Evolutionary conservation across 306 rosid genomes (phyloP).

Genomic region (Cicer bijugum): DNA sequence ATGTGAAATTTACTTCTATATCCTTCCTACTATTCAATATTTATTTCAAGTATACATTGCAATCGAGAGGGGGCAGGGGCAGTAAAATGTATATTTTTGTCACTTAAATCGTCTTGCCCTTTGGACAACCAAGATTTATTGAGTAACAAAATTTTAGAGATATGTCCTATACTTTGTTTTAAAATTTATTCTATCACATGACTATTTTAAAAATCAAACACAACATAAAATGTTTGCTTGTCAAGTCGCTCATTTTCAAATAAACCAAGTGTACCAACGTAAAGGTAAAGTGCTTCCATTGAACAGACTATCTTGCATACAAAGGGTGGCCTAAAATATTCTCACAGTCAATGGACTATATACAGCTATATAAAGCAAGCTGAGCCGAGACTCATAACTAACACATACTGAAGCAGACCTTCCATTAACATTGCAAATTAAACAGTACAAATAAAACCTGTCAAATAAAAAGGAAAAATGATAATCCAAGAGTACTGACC

Average conservation of each 20-base stretch:
- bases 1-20: background rate
- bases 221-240: background rate
- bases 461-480: conserved; percentile 20
- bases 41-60: background rate
- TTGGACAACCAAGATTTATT: background rate
- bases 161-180: background rate
- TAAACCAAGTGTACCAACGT: background rate
- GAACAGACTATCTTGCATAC: conserved; percentile 9
- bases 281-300: background rate
- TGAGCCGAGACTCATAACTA: background rate
- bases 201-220: background rate
- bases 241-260: background rate
- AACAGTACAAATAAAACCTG: conserved; percentile 10
- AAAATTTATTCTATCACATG: background rate
- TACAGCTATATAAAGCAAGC: background rate
- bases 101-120: background rate
- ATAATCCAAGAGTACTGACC: conserved; percentile 51
- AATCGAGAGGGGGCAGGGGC: background rate
- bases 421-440: conserved; percentile 14
- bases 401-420: background rate
- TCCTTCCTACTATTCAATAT: background rate
- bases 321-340: background rate
- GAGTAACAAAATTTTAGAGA: background rate
- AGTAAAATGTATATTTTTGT: background rate
- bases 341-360: conserved; percentile 1